Evolutionary conservation across 768 basidiomycete genomes (phyloP).

Genomic region (Aureoboletus auriporus): DNA sequence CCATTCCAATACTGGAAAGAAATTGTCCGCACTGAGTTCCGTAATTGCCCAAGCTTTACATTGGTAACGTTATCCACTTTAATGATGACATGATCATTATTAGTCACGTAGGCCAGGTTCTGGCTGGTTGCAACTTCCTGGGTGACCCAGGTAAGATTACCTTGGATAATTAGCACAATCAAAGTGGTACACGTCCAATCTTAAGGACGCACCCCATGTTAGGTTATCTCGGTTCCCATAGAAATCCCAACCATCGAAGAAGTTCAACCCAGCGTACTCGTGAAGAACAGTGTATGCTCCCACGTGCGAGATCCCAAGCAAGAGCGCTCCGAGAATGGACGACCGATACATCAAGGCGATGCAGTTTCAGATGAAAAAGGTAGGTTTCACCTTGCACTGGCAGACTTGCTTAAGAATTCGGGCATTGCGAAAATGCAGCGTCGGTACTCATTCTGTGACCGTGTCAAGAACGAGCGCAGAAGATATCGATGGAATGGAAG

Average conservation of each 20-base stretch:
- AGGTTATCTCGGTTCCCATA: constrained; percentile 47
- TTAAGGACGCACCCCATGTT: constrained; percentile 34
- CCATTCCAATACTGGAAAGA: background rate
- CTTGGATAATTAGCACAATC: constrained; percentile 28
- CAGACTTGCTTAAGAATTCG: constrained; percentile 4
- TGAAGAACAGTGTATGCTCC: constrained; percentile 35
- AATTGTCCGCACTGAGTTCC: constrained; percentile 50
- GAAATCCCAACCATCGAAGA: constrained; percentile 56
- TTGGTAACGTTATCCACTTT: constrained; percentile 69
- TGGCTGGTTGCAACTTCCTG: constrained; percentile 42
- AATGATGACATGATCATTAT: constrained; percentile 60
- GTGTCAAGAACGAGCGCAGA: background rate
- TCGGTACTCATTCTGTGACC: background rate
- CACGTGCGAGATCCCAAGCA: constrained; percentile 2
- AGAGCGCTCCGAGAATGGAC: constrained; percentile 1
- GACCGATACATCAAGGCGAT: constrained; percentile 10
- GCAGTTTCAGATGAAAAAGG: background rate
- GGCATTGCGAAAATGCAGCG: background rate
- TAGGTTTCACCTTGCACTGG: background rate
- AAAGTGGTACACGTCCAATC: background rate
- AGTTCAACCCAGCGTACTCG: constrained; percentile 44
- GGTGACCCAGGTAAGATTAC: constrained; percentile 61
- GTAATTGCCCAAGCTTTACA: constrained; percentile 45
- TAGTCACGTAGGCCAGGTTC: constrained; percentile 56
- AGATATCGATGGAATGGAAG: background rate